Base-by-base conservation (phyloP, 108 stramenopile genomes). In the Cyclotella cryptica region DNA sequence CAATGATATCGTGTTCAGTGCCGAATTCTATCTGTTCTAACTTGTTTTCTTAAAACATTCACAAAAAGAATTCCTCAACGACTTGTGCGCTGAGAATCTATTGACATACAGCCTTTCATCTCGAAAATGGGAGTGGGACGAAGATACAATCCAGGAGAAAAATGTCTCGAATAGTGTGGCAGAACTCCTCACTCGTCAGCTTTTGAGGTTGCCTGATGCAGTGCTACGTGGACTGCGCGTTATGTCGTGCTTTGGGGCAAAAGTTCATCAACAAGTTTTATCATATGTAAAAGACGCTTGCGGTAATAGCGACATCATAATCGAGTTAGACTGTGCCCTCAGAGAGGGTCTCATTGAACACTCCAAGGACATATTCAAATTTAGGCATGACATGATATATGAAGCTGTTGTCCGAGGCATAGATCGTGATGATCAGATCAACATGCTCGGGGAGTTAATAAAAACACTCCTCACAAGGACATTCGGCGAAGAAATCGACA, bases 361-460 rank as follows among this genome's bases (percentile, higher is more conserved):
- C 22, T 28, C 41, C 10, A 30, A 45, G 13, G 22, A 67, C 28
- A 46, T 60, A 40, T 78, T 41, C 47, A 45, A 24, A 19, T 78
- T 78, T 46, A 29, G 12, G 43, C 77, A 78, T 30, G 77, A 78
- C 35, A 58, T 60, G n/a, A 78, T 78, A 0, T 55, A 62, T 39
- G 59, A 47, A 46, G 26, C 69, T 45, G 45, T 71, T 39, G 60
- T 0, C 29, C 19, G 39, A 19, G 17, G 43, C 43, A 65, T 74
- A 18, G 19, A 35, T 15, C 12, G 9, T 8, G 28, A 74, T 26
- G 73, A 49, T 13, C 61, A 30, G 45, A 28, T 35, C 9, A 19
- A 21, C 9, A 54, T 74, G 73, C 30, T 51, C 17, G 6, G 29
- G 8, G 47, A 49, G 41, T 40, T 74, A n/a, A 46, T 35, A 17